These are phyloP conservation scores for Rhododendron henanense DNA, from an alignment of 148 eudicot genomes.

Conservation along the genomic window DNA sequence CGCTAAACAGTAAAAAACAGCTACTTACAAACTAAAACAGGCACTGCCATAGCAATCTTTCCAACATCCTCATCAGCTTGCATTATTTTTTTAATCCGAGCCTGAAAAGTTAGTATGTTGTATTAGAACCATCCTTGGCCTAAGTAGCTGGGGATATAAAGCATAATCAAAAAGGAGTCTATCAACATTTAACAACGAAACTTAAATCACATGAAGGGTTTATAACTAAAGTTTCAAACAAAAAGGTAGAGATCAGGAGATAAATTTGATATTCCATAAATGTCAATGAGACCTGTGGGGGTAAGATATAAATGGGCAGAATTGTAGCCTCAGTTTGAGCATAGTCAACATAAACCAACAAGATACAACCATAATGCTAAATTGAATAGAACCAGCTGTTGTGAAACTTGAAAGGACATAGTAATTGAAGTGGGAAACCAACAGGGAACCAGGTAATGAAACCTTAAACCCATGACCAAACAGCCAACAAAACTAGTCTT, in stretches of 20 bases:
- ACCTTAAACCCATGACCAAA: background rate
- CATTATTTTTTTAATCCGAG: conserved; percentile 96
- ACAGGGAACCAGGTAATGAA: background rate
- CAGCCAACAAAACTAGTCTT: background rate
- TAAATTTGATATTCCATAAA: background rate
- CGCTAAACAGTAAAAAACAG: conserved; percentile 3
- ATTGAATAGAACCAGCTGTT: background rate
- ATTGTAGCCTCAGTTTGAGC: background rate
- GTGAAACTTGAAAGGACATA: background rate
- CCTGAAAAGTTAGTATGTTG: conserved; percentile 32
- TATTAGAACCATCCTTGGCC: background rate
- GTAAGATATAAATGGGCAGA: background rate
- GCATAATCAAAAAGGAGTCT: background rate
- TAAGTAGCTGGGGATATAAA: background rate
- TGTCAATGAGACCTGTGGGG: background rate
- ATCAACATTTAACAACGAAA: background rate
- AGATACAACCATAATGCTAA: background rate
- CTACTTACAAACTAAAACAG: conserved; percentile 88
- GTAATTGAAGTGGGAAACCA: background rate
- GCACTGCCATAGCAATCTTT: conserved; percentile 98
- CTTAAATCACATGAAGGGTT: background rate
- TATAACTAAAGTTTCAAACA: background rate
- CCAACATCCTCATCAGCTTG: conserved; percentile 99
- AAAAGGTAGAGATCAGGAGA: background rate
- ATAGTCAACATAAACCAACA: background rate